phyloP scores from a whole-genome alignment of 768 basidiomycete species.

The Panaeolus cyanescens region DNA sequence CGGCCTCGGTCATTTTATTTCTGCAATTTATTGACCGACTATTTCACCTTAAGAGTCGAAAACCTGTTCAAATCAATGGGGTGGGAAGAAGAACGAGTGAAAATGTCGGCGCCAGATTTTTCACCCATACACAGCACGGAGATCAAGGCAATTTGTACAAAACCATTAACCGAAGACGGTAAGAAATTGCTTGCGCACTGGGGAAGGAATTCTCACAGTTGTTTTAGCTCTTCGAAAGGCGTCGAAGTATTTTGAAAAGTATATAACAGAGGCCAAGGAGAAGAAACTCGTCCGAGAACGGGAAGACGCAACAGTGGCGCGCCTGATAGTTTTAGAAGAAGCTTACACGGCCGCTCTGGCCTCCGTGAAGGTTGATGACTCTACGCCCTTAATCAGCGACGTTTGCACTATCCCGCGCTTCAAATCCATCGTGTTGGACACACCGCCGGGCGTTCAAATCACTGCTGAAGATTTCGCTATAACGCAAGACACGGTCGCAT shows the following conservation, averaged over 20 bases:
- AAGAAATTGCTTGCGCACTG: no score
- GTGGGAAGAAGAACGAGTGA: constrained; percentile 8
- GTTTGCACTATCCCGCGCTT: not conserved
- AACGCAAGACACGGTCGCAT: not conserved
- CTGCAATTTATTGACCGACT: no score
- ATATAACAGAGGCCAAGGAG: not conserved
- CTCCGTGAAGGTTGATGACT: not conserved
- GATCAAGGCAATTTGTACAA: not conserved
- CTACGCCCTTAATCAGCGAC: not conserved
- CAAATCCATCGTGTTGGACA: not conserved
- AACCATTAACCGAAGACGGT: not conserved
- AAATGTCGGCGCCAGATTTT: not conserved
- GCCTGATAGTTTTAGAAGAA: not conserved
- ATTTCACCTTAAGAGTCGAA: not conserved
- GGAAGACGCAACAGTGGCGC: not conserved
- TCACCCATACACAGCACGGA: not conserved
- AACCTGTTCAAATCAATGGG: constrained; percentile 5
- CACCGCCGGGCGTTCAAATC: not conserved
- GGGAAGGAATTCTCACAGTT: no score
- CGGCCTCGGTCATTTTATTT: no score
- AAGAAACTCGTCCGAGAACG: not conserved
- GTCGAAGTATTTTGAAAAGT: not conserved
- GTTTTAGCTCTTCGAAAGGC: not conserved
- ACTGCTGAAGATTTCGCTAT: not conserved
- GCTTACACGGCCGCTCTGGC: not conserved